Percentiles rank a stretch among this genome's conserved stretches.
Evolutionary conservation across 2,329 filamentous ascomycete species (phyloP).

Genomic region (Talaromyces atroroseus): DNA sequence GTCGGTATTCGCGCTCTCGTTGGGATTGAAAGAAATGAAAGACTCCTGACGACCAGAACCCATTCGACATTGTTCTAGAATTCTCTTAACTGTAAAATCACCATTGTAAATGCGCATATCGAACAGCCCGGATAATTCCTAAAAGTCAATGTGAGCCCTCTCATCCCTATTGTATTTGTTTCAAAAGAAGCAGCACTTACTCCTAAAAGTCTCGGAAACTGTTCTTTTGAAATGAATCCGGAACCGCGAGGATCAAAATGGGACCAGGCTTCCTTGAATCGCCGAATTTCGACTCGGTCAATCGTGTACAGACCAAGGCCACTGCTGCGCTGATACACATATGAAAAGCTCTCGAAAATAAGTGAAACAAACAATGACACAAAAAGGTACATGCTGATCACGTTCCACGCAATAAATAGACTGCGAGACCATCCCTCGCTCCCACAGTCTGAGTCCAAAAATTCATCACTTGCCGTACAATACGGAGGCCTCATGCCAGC

Average conservation of each 20-base stretch:
- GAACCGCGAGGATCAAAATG: conserved; percentile 88
- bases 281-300: conserved; percentile 85
- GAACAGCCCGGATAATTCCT: conserved; percentile 87
- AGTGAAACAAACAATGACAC: conserved; percentile 97
- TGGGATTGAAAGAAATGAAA: conserved; percentile 20
- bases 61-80: conserved; percentile 76
- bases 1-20: conserved; percentile 25
- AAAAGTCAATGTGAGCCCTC: neutral
- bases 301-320: conserved; percentile 84
- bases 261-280: conserved; percentile 98
- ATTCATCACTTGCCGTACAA: conserved; percentile 66
- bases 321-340: conserved; percentile 94
- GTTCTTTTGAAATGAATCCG: conserved; percentile 84
- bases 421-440: conserved; percentile 81
- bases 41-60: conserved; percentile 44
- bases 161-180: neutral
- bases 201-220: conserved; percentile 80
- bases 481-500: conserved; percentile 72
- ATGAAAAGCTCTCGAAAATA: conserved; percentile 99
- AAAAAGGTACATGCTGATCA: conserved; percentile 99
- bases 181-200: conserved; percentile 41
- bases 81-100: conserved; percentile 77
- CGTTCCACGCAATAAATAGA: conserved; percentile 95
- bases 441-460: conserved; percentile 88
- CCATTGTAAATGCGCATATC: conserved; percentile 94